Evolutionary conservation across 2,329 filamentous ascomycete genomes (phyloP).

Genomic region (Zarea fungicola): DNA sequence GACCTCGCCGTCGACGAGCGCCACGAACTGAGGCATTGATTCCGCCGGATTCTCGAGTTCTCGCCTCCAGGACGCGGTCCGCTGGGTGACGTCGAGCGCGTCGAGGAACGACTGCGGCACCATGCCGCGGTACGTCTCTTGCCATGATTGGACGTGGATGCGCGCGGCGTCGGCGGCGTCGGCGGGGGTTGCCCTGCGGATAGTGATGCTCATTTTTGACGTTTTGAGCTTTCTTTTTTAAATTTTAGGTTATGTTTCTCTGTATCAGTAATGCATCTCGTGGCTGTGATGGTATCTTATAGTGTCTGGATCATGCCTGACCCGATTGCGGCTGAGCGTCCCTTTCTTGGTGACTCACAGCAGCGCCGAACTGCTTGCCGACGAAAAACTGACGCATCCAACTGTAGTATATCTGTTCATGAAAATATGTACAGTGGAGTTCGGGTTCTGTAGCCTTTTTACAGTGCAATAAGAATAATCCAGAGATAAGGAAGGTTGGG

Average conservation of each 20-base stretch:
- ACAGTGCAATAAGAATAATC: no score
- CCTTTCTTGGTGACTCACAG: background rate
- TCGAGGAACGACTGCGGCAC: slow-evolving; percentile 1
- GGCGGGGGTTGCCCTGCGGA: background rate
- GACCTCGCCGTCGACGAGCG: slow-evolving; percentile 3
- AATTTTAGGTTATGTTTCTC: background rate
- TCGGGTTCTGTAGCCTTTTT: no score
- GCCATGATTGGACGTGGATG: slow-evolving; percentile 8
- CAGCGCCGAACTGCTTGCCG: background rate
- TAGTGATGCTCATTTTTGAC: background rate
- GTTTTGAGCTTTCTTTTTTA: background rate
- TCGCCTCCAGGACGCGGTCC: background rate
- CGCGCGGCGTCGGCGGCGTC: slow-evolving; percentile 6
- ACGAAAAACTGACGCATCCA: background rate
- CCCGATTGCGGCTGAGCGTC: background rate
- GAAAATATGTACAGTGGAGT: no score
- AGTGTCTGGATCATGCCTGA: background rate
- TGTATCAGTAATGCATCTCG: no score
- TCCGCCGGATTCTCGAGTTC: background rate
- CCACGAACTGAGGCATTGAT: background rate
- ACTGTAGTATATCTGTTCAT: no score
- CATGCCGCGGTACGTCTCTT: slow-evolving; percentile 5
- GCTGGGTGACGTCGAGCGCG: background rate
- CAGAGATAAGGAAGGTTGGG: no score
- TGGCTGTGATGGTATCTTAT: no score